Evolutionary conservation across 1,139 yeast genomes (phyloP).

Genomic region (Casaregolazyma suthepensis): DNA sequence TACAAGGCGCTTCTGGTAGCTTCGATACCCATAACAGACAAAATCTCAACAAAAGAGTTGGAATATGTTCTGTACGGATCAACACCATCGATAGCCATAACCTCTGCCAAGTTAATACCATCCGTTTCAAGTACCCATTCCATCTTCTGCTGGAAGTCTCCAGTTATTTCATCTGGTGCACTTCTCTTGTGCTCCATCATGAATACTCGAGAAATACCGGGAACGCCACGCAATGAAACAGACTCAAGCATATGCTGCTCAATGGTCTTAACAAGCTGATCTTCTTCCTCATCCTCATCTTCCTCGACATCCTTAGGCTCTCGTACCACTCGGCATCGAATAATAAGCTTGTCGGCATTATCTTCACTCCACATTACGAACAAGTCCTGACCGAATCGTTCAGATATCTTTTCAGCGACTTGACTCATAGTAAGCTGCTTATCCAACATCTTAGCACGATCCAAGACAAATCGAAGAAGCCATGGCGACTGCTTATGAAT

Average conservation of each 20-base stretch:
- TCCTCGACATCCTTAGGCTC: slow-evolving; percentile 92
- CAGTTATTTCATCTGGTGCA: slow-evolving; percentile 63
- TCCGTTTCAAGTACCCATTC: slow-evolving; percentile 99
- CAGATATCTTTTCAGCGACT: slow-evolving; percentile 93
- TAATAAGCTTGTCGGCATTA: slow-evolving; percentile 91
- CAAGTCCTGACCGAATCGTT: slow-evolving; percentile 88
- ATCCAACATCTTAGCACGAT: slow-evolving; percentile 98
- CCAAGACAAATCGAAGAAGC: slow-evolving; percentile 92
- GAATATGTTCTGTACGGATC: slow-evolving; percentile 87
- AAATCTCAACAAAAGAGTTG: slow-evolving; percentile 91
- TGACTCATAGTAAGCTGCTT: slow-evolving; percentile 97
- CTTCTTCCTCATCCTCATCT: slow-evolving; percentile 94
- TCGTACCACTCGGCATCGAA: slow-evolving; percentile 97
- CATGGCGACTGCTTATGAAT: slow-evolving; percentile 95
- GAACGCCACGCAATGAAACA: slow-evolving; percentile 92
- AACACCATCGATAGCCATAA: slow-evolving; percentile 92
- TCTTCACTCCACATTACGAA: slow-evolving; percentile 99
- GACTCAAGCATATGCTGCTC: slow-evolving; percentile 96
- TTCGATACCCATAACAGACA: slow-evolving; percentile 95
- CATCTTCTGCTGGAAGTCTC: slow-evolving; percentile 81
- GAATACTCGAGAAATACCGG: slow-evolving; percentile 85
- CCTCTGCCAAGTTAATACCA: slow-evolving; percentile 94
- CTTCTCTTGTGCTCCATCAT: slow-evolving; percentile 88
- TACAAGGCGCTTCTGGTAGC: slow-evolving; percentile 94
- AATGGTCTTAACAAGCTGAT: slow-evolving; percentile 88